phyloP scores from a whole-genome alignment of 2,329 filamentous ascomycete species.

The Neoscytalidium dimidiatum region DNA sequence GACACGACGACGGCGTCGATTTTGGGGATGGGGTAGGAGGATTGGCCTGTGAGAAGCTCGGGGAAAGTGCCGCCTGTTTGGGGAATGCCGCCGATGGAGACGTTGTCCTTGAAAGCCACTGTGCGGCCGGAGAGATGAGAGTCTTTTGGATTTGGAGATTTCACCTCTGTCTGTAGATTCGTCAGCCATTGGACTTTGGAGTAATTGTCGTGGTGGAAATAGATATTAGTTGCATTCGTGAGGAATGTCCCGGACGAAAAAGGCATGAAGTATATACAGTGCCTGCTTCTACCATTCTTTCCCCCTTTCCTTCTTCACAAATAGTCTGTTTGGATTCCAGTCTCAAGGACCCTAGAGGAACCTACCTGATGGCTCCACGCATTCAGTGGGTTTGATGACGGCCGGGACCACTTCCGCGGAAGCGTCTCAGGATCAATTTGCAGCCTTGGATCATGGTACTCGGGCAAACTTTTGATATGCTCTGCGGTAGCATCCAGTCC shows the following conservation, averaged over 20 bases:
- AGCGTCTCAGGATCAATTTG: slow-evolving; percentile 24
- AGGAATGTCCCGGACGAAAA: too few species aligned
- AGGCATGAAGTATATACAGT: too few species aligned
- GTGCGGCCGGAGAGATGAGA: slow-evolving; percentile 30
- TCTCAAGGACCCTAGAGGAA: too few species aligned
- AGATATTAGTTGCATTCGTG: too few species aligned
- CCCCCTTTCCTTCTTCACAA: too few species aligned
- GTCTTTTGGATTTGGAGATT: slow-evolving; percentile 11
- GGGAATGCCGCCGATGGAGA: slow-evolving; percentile 48
- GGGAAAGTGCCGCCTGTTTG: slow-evolving; percentile 46
- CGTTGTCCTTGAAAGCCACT: slow-evolving; percentile 52
- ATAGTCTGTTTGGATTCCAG: too few species aligned
- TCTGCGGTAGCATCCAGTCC: slow-evolving; percentile 26
- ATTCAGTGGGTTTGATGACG: slow-evolving; percentile 26
- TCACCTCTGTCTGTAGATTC: slow-evolving; percentile 18
- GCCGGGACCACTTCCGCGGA: slow-evolving; percentile 23
- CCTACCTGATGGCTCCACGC: slow-evolving; percentile 26
- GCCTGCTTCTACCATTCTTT: too few species aligned
- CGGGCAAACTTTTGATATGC: slow-evolving; percentile 24
- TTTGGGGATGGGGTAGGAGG: slow-evolving; percentile 36
- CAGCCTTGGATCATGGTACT: slow-evolving; percentile 27
- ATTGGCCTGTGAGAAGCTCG: slow-evolving; percentile 39
- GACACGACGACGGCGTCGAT: slow-evolving; percentile 50
- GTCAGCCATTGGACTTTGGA: too few species aligned
- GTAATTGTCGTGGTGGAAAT: too few species aligned